Evolutionary conservation across 768 basidiomycete genomes (phyloP).

Genomic region (Panaeolus papilionaceus): DNA sequence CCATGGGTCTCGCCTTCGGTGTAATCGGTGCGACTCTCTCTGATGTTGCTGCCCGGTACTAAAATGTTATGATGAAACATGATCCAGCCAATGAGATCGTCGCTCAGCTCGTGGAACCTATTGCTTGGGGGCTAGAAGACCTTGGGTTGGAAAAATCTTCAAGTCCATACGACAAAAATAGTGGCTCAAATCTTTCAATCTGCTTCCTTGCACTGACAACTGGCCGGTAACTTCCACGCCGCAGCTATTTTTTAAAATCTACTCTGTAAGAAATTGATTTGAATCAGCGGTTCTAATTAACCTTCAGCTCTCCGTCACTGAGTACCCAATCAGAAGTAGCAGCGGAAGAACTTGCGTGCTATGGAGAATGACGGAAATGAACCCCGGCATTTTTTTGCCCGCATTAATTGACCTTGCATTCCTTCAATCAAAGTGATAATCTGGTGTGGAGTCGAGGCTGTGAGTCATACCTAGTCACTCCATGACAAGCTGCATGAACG

Average conservation of each 20-base stretch:
- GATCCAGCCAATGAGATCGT: neutral
- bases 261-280: too few species aligned
- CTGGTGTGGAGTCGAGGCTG: neutral
- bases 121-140: too few species aligned
- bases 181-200: too few species aligned
- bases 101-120: too few species aligned
- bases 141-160: too few species aligned
- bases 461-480: neutral
- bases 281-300: too few species aligned
- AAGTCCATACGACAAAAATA: too few species aligned
- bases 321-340: too few species aligned
- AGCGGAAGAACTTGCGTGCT: neutral
- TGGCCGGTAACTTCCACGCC: too few species aligned
- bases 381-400: neutral
- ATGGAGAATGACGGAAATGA: neutral
- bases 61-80: constrained; percentile 4
- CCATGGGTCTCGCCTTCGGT: neutral
- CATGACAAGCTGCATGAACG: neutral
- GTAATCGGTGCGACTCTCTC: neutral
- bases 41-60: neutral
- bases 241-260: too few species aligned
- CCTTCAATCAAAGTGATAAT: neutral
- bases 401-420: neutral
- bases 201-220: too few species aligned
- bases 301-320: too few species aligned